Evolutionary conservation across 2,329 filamentous ascomycete species (phyloP), one percentile per base, ranked within the genome.

Genomic region (Alternaria sp.): DNA sequence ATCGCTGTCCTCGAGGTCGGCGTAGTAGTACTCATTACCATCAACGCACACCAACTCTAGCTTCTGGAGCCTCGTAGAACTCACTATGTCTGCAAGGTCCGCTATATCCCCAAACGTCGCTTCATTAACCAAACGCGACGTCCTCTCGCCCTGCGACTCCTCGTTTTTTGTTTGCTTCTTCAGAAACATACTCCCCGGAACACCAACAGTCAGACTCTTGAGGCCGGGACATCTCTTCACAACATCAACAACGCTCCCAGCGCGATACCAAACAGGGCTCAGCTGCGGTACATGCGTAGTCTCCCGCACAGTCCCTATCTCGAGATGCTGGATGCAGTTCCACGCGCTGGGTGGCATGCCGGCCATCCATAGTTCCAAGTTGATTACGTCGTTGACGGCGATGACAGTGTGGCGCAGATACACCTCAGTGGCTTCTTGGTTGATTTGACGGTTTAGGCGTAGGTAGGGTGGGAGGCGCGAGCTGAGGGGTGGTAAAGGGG

Each of bases 21-120:
- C 36, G 9, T 17, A 40, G 9, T 40, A 40, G 4, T 40, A 40
- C 5, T 17, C 36, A 17, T 40, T 10, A 6, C 36, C 36, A 40
- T 40, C 36, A 1, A 40, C 5, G n/a, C 36, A 40, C 0, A 40
- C 36, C 36, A 40, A 11, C 0, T 40, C n/a, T n/a, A 40, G 1
- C 9, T 40, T 40, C 36, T 40, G n/a, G 0, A 40, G 36, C 1
- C 36, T 4, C 8, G 9, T 40, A 17, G 36, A 40, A 40, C 5
- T 9, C 8, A 17, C 0, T 1, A 40, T 3, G 2, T 40, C 2
- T 4, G n/a, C 36, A 40, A 40, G n/a, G 1, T 17, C 36, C 15
- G 36, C 9, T n/a, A 17, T 17, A 40, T 40, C 36, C n/a, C 36
- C 36, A 40, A 40, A 40, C 9, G 36, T 40, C n/a, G 36, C n/a